Conservation (phyloP, 1,284 basidiomycete genomes). For the Polyporus tsugae region DNA sequence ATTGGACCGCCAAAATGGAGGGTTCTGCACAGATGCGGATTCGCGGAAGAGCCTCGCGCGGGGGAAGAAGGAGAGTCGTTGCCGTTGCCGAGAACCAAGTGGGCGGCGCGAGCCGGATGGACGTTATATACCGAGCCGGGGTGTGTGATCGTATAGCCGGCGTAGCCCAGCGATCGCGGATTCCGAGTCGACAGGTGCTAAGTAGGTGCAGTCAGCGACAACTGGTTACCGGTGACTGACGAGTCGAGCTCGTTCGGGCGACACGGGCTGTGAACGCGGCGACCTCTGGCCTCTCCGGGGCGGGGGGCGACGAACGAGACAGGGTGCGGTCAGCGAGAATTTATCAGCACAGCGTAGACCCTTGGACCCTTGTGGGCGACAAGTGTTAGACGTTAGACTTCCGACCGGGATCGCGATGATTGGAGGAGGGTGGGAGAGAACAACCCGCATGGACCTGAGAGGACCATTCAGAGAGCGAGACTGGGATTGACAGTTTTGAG, state of each 20-base stretch:
- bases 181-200: conserved; percentile 9
- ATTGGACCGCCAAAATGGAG: conserved; percentile 28
- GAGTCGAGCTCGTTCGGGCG: background rate
- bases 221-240: conserved; percentile 1
- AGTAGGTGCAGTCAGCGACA: background rate
- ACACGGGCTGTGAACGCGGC: conserved; percentile 31
- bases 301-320: conserved; percentile 3
- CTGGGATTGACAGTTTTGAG: background rate
- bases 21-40: background rate
- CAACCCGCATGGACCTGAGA: conserved; percentile 21
- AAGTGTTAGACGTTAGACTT: background rate
- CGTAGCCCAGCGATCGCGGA: conserved; percentile 7
- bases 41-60: background rate
- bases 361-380: conserved; percentile 2
- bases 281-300: conserved; percentile 18
- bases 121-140: conserved; percentile 7
- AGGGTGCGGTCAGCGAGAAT: conserved; percentile 12
- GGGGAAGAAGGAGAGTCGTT: conserved; percentile 3
- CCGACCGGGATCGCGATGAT: conserved; percentile 10
- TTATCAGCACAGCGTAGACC: conserved; percentile 7
- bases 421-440: conserved; percentile 15
- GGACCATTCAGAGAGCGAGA: conserved; percentile 7
- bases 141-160: conserved; percentile 4
- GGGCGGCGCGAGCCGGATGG: conserved; percentile 5
- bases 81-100: conserved; percentile 1